Evolutionary conservation across 805 yeast species (phyloP).

Genomic region (Saturnispora dispora): DNA sequence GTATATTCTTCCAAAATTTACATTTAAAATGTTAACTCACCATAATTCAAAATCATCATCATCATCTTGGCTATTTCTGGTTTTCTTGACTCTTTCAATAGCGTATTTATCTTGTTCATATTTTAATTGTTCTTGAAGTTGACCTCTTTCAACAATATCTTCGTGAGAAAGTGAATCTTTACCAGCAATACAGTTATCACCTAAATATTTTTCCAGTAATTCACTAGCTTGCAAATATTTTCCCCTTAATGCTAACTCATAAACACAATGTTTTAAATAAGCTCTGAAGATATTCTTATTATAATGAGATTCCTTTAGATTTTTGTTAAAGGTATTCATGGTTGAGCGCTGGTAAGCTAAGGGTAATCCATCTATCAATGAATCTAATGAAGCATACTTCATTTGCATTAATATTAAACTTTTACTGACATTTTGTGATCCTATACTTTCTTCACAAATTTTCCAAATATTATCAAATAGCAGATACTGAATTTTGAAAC

Average conservation of each 20-base stretch:
- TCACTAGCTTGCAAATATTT: constrained; percentile 23
- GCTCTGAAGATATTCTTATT: constrained; percentile 16
- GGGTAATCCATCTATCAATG: constrained; percentile 20
- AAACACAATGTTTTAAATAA: constrained; percentile 19
- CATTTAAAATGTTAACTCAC: constrained; percentile 10
- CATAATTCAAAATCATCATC: constrained; percentile 26
- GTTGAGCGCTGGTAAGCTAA: constrained; percentile 8
- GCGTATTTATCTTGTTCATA: constrained; percentile 16
- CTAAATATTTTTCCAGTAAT: constrained; percentile 21
- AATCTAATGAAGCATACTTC: constrained; percentile 18
- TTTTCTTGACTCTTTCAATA: constrained; percentile 11
- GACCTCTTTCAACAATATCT: constrained; percentile 1
- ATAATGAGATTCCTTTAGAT: constrained; percentile 13
- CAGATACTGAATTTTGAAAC: constrained; percentile 13
- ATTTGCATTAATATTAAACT: constrained; percentile 17
- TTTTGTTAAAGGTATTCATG: constrained; percentile 8
- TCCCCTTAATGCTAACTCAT: constrained; percentile 15
- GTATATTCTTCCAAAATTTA: not conserved
- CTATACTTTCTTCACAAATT: constrained; percentile 11
- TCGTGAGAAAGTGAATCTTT: constrained; percentile 9
- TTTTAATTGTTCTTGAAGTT: constrained; percentile 13
- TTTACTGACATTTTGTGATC: constrained; percentile 13
- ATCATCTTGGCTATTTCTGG: constrained; percentile 14
- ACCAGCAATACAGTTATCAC: constrained; percentile 17
- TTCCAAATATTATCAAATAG: constrained; percentile 22